These are phyloP conservation scores for Russula vinacea DNA, from an alignment of 768 basidiomycete genomes.

Conservation along the genomic window DNA sequence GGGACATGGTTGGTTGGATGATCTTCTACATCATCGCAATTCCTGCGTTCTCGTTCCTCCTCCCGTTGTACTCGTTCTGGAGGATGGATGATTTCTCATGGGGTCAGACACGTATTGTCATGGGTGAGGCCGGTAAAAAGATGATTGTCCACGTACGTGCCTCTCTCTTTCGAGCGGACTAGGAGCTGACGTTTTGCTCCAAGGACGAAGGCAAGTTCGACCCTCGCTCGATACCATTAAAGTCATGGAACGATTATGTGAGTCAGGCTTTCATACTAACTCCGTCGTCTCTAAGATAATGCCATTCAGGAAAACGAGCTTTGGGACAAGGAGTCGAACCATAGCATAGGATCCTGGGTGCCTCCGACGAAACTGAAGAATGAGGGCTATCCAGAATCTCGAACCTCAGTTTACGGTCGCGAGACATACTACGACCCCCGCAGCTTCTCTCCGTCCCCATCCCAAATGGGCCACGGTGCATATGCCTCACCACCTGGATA, in stretches of 20 bases:
- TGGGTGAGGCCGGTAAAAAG: slow-evolving; percentile 95
- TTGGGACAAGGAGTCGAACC: slow-evolving; percentile 96
- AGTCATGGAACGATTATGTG: slow-evolving; percentile 96
- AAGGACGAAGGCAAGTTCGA: slow-evolving; percentile 99
- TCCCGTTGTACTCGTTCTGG: slow-evolving; percentile 97
- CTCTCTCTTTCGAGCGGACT: neutral
- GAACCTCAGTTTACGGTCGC: slow-evolving; percentile 79
- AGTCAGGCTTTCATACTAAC: slow-evolving; percentile 33
- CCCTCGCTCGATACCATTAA: slow-evolving; percentile 86
- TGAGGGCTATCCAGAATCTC: slow-evolving; percentile 74
- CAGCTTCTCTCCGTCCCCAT: slow-evolving; percentile 61
- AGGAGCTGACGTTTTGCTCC: slow-evolving; percentile 17
- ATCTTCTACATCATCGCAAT: slow-evolving; percentile 93
- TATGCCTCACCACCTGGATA: slow-evolving; percentile 59
- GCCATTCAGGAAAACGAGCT: slow-evolving; percentile 78
- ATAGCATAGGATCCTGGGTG: slow-evolving; percentile 91
- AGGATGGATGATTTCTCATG: slow-evolving; percentile 97
- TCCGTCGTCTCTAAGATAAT: slow-evolving; percentile 6
- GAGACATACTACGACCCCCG: slow-evolving; percentile 79
- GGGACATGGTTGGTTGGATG: slow-evolving; percentile 99
- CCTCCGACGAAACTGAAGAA: slow-evolving; percentile 70
- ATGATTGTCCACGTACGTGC: slow-evolving; percentile 83
- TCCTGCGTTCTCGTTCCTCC: slow-evolving; percentile 88
- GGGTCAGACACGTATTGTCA: slow-evolving; percentile 88
- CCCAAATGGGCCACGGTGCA: slow-evolving; percentile 57